Evolutionary conservation across 2,329 filamentous ascomycete genomes (phyloP).

Genomic region (Aspergillus tamarii): DNA sequence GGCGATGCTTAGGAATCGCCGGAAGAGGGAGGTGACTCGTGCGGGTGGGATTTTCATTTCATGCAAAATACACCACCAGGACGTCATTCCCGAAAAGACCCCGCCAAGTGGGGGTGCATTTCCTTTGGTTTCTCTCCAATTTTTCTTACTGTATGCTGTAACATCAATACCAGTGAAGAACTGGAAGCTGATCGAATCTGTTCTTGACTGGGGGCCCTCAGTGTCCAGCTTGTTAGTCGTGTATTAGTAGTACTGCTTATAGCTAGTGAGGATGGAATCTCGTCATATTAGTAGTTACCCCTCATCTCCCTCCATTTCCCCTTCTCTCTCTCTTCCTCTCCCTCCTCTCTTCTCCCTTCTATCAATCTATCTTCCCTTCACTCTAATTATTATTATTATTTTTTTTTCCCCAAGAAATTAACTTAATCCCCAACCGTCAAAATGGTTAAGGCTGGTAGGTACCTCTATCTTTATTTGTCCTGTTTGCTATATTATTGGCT

Average conservation of each 20-base stretch:
- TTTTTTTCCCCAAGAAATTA: conserved; percentile 25
- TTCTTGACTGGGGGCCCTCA: background rate
- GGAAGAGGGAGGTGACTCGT: conserved; percentile 3
- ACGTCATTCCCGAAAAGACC: conserved; percentile 30
- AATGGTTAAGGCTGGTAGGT: conserved; percentile 98
- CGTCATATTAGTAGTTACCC: conserved; percentile 9
- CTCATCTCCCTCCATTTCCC: conserved; percentile 24
- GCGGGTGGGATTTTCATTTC: background rate
- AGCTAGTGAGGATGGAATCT: background rate
- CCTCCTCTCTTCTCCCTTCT: conserved; percentile 19
- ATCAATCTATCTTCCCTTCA: conserved; percentile 11
- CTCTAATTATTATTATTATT: too few relatives aligned
- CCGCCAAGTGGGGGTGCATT: conserved; percentile 21
- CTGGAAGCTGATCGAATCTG: conserved; percentile 19
- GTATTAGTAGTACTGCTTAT: background rate
- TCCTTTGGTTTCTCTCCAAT: background rate
- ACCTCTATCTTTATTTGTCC: conserved; percentile 14
- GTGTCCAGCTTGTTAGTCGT: background rate
- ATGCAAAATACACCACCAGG: conserved; percentile 15
- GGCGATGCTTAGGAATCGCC: conserved; percentile 24
- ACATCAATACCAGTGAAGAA: conserved; percentile 3
- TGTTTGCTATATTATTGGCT: conserved; percentile 25
- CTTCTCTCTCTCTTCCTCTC: conserved; percentile 25
- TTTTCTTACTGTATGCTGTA: background rate
- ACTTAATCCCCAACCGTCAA: conserved; percentile 61